Evolutionary conservation across 192 early-diverging fungal species (phyloP).

Genomic region (Spizellomyces sp.): DNA sequence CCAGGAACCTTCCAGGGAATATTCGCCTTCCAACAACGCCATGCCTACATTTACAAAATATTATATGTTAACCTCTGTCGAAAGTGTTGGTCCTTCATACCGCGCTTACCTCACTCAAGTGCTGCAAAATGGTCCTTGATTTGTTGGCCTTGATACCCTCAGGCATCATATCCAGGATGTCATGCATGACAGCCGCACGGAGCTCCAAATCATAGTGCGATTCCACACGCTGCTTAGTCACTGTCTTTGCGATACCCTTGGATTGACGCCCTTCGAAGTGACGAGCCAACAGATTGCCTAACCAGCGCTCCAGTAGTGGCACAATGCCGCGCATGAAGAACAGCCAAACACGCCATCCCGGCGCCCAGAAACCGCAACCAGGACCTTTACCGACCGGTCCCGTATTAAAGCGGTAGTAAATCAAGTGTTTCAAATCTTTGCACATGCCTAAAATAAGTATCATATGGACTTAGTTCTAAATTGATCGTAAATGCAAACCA

Average conservation of each 20-base stretch:
- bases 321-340: conserved; percentile 99
- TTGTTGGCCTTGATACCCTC: conserved; percentile 98
- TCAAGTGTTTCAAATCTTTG: conserved; percentile 94
- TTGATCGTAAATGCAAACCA: not conserved
- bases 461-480: no score
- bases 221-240: conserved; percentile 99
- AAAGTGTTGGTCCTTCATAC: conserved; percentile 63
- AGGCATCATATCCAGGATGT: conserved; percentile 99
- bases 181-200: conserved; percentile 97
- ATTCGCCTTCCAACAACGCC: conserved; percentile 88
- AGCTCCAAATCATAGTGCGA: conserved; percentile 98
- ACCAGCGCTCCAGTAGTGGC: conserved; percentile 96
- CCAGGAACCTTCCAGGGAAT: conserved; percentile 99
- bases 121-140: conserved; percentile 92
- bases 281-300: conserved; percentile 96
- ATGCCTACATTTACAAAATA: conserved; percentile 13
- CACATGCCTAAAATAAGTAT: conserved; percentile 40
- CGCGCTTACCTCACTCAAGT: conserved; percentile 71
- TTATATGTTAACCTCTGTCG: no score
- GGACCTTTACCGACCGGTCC: conserved; percentile 98
- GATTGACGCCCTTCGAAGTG: conserved; percentile 98
- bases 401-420: conserved; percentile 81
- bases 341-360: conserved; percentile 99
- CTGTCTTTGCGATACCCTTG: conserved; percentile 96
- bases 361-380: conserved; percentile 98